Conservation (phyloP, 352 stramenopile species). For the Albugo laibachii region DNA sequence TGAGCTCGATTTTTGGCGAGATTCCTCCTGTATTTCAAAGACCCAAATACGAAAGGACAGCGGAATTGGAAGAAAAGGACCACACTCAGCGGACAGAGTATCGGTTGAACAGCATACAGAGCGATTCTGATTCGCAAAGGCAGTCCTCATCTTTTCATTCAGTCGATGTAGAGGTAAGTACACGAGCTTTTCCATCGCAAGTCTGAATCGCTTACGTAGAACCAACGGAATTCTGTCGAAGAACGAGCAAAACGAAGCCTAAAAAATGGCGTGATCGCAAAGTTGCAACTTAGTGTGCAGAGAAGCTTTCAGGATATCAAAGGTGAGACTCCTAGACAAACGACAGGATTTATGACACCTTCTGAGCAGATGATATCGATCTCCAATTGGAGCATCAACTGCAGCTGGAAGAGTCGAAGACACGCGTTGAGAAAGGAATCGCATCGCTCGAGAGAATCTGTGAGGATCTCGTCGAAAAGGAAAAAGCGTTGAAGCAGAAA, state of each 20-base stretch:
- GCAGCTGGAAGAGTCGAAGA: slow-evolving; percentile 53
- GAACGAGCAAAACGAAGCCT: too few relatives aligned
- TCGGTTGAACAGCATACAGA: too few relatives aligned
- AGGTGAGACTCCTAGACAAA: too few relatives aligned
- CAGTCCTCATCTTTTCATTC: slow-evolving; percentile 9
- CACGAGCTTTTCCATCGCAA: not conserved
- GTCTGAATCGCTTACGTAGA: too few relatives aligned
- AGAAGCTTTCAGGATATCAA: too few relatives aligned
- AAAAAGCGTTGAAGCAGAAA: slow-evolving; percentile 27
- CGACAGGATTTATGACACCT: not conserved
- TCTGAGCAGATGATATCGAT: slow-evolving; percentile 40
- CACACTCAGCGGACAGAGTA: too few relatives aligned
- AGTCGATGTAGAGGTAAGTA: slow-evolving; percentile 48
- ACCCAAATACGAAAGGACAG: slow-evolving; percentile 4
- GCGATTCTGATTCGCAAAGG: too few relatives aligned
- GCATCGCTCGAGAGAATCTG: slow-evolving; percentile 53
- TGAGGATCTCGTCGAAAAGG: slow-evolving; percentile 33
- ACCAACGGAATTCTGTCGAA: too few relatives aligned
- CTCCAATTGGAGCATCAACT: slow-evolving; percentile 74
- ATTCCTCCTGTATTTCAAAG: slow-evolving; percentile 70
- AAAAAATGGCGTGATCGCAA: too few relatives aligned
- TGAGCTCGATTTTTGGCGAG: slow-evolving; percentile 80
- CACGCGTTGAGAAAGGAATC: slow-evolving; percentile 53
- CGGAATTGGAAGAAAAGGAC: too few relatives aligned
- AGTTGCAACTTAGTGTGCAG: too few relatives aligned